Base-by-base conservation (phyloP, 495 filamentous ascomycete genomes). In the Penicillium egyptiacum region DNA sequence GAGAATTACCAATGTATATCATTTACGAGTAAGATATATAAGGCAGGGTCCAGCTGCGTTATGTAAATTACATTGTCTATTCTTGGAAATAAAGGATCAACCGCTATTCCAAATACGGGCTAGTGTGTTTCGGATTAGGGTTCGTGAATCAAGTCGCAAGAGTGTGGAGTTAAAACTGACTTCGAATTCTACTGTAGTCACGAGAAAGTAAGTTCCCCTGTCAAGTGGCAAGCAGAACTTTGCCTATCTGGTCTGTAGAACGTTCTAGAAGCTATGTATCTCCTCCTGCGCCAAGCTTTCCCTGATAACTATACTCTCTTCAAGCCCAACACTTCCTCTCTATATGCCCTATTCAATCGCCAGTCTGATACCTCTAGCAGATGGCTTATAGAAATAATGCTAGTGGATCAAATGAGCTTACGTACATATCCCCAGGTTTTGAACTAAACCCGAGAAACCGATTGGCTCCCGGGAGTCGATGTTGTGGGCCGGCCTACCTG, bases 41-140 rank as follows among this genome's bases (percentile, higher is more conserved):
- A 9, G 39, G 5, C 39, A 41, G 39, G n/a, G 39, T 41, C 39
- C n/a, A 17, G n/a, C 5, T 17, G 2, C 39, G 39, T 41, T n/a
- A 41, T 41, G 39, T 41, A 41, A 41, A 41, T 9, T 41, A 41
- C n/a, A 41, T 19, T 41, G n/a, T 41, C n/a, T 41, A 41, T 41
- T 41, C 5, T 41, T 41, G n/a, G 39, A 41, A 41, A 19, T 41
- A 5, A 2, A 0, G 5, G n/a, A 41, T 41, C 39, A 0, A 41
- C n/a, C 0, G 6, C n/a, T 41, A 41, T 41, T 1, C 39, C 39
- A 19, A 41, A 41, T 41, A 1, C 9, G 4, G 4, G 10, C n/a
- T 41, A 41, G 39, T 4, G n/a, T 19, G 3, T 17, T 19, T 7
- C 39, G 8, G 2, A 3, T 19, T 17, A 41, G n/a, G n/a, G 16